Percentiles rank a stretch among this genome's conserved stretches.
These are phyloP conservation scores for Aspergillus calidoustus DNA, from an alignment of 2,329 filamentous ascomycete species.

Conservation along the genomic window DNA sequence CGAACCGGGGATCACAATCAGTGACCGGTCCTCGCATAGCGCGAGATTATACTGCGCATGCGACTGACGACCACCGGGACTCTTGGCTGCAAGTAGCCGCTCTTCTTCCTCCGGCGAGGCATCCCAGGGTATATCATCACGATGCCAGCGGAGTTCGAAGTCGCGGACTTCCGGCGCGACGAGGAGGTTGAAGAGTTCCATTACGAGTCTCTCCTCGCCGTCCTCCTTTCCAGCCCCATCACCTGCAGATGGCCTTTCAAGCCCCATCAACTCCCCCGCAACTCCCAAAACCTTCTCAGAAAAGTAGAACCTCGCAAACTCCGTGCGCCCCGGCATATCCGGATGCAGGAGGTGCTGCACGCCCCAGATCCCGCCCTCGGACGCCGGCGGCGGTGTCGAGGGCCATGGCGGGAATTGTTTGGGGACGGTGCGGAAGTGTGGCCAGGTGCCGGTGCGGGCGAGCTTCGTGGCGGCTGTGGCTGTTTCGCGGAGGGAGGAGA, in stretches of 20 bases:
- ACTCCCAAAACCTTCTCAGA: slow-evolving; percentile 65
- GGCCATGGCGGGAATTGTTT: slow-evolving; percentile 92
- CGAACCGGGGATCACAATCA: slow-evolving; percentile 78
- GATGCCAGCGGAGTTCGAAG: slow-evolving; percentile 81
- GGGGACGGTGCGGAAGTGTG: slow-evolving; percentile 78
- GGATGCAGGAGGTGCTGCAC: slow-evolving; percentile 85
- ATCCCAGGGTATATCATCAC: slow-evolving; percentile 76
- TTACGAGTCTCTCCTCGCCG: slow-evolving; percentile 61
- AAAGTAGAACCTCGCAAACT: slow-evolving; percentile 75
- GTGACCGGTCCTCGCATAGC: slow-evolving; percentile 72
- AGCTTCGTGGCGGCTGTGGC: slow-evolving; percentile 61
- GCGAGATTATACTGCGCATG: slow-evolving; percentile 91
- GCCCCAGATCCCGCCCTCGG: slow-evolving; percentile 76
- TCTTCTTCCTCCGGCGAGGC: slow-evolving; percentile 71
- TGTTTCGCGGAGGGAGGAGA: slow-evolving; percentile 65
- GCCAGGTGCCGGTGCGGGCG: slow-evolving; percentile 75
- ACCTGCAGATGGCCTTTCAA: slow-evolving; percentile 21
- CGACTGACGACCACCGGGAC: slow-evolving; percentile 54
- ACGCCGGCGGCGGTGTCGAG: slow-evolving; percentile 53
- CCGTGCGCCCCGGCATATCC: slow-evolving; percentile 62
- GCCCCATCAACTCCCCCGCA: slow-evolving; percentile 61
- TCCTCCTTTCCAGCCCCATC: slow-evolving; percentile 6
- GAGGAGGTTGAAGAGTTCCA: slow-evolving; percentile 88
- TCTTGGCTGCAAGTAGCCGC: slow-evolving; percentile 58
- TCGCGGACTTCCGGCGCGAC: slow-evolving; percentile 69